Percentiles rank a stretch among this genome's conserved stretches.
phyloP scores from a whole-genome alignment of 768 basidiomycete species.

The Paxillus involutus region DNA sequence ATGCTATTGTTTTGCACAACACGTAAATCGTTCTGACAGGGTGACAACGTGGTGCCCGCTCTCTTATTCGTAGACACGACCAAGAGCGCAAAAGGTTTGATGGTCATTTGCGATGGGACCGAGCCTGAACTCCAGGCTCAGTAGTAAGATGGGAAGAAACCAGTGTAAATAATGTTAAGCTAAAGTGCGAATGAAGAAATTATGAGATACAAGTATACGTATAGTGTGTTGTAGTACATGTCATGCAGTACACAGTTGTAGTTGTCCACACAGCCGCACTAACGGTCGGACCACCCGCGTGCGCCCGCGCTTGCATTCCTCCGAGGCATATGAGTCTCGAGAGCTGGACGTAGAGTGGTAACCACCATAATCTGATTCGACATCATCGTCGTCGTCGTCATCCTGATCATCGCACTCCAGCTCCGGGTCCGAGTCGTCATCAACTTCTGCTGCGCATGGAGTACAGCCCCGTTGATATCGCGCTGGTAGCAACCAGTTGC shows the following conservation, averaged over 20 bases:
- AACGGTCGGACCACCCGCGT: slow-evolving; percentile 41
- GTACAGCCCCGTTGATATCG: slow-evolving; percentile 23
- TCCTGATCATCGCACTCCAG: slow-evolving; percentile 22
- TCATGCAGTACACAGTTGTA: slow-evolving; percentile 17
- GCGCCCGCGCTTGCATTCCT: slow-evolving; percentile 40
- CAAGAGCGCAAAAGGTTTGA: neutral
- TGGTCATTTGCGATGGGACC: neutral
- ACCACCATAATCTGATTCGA: slow-evolving; percentile 21
- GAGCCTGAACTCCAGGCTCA: too few species aligned
- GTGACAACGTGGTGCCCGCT: neutral
- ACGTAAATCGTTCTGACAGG: neutral
- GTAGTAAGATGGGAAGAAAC: neutral
- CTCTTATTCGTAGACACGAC: neutral
- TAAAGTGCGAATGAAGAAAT: neutral
- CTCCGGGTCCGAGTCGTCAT: slow-evolving; percentile 35
- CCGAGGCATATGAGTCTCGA: slow-evolving; percentile 39
- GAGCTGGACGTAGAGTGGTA: slow-evolving; percentile 31
- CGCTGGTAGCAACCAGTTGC: slow-evolving; percentile 52
- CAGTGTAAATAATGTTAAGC: slow-evolving; percentile 12
- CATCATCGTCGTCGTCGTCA: slow-evolving; percentile 28
- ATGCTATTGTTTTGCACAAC: neutral
- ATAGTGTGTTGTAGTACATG: neutral
- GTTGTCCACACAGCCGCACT: slow-evolving; percentile 29
- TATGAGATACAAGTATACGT: slow-evolving; percentile 8
- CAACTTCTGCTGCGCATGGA: slow-evolving; percentile 30